Conservation (phyloP, 768 basidiomycete genomes). For the Chlorophyllum brunneum region DNA sequence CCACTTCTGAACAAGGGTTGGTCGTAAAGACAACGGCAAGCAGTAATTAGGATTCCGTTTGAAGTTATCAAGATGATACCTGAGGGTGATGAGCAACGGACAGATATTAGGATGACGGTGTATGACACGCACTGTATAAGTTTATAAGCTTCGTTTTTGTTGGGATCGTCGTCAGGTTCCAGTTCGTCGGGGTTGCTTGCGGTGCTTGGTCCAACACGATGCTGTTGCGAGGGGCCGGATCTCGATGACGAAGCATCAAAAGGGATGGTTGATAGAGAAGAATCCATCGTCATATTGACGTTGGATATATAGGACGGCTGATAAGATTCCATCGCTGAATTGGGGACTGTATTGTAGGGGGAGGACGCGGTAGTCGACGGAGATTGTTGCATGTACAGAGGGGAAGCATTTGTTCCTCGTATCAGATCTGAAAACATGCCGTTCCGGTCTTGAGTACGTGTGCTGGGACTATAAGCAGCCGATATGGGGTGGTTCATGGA, state of each 20-base stretch:
- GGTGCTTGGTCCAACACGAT: conserved; percentile 24
- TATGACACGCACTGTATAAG: conserved; percentile 59
- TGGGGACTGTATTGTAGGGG: conserved; percentile 35
- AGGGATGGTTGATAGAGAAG: conserved; percentile 46
- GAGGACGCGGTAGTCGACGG: conserved; percentile 34
- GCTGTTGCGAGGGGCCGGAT: conserved; percentile 30
- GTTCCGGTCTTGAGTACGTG: conserved; percentile 41
- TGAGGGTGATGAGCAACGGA: conserved; percentile 22
- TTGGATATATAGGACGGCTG: conserved; percentile 50
- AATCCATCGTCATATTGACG: conserved; percentile 56
- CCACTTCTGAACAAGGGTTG: conserved; percentile 84
- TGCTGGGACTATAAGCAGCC: conserved; percentile 42
- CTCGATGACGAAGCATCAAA: conserved; percentile 33
- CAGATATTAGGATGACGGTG: neutral
- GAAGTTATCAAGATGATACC: conserved; percentile 91
- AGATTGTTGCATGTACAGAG: conserved; percentile 57
- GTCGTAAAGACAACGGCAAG: conserved; percentile 82
- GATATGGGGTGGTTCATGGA: conserved; percentile 43
- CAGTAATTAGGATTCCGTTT: conserved; percentile 83
- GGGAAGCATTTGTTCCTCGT: conserved; percentile 47
- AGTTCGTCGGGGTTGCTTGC: conserved; percentile 38
- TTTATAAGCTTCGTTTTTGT: conserved; percentile 76
- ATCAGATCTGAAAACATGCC: conserved; percentile 61
- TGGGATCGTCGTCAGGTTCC: conserved; percentile 67
- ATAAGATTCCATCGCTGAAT: conserved; percentile 37